Conservation (phyloP, 768 basidiomycete genomes). For the Calocybe cyanea region DNA sequence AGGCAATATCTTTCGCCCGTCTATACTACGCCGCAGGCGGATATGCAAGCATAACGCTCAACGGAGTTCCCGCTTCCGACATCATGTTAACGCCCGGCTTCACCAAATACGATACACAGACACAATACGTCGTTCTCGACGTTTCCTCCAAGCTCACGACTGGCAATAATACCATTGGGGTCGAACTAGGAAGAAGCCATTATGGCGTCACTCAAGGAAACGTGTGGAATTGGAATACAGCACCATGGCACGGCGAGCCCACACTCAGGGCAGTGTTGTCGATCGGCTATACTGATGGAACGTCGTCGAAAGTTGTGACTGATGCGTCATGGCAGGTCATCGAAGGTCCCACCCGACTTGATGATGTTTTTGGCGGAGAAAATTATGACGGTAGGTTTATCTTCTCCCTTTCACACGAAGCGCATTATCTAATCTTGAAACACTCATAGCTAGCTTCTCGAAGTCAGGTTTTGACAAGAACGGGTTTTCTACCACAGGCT, state of each 20-base stretch:
- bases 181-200: conserved; percentile 25
- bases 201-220: conserved; percentile 26
- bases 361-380: conserved; percentile 28
- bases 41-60: conserved; percentile 25
- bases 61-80: conserved; percentile 23
- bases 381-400: conserved; percentile 24
- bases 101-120: conserved; percentile 25
- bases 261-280: conserved; percentile 20
- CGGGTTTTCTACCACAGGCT: conserved; percentile 17
- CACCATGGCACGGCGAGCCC: conserved; percentile 28
- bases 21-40: conserved; percentile 27
- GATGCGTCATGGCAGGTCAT: conserved; percentile 20
- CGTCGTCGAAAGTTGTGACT: conserved; percentile 14
- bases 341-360: conserved; percentile 25
- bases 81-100: conserved; percentile 26
- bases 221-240: conserved; percentile 28
- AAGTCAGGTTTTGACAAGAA: conserved; percentile 19
- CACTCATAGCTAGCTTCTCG: conserved; percentile 18
- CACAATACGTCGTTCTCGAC: conserved; percentile 24
- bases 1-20: conserved; percentile 21
- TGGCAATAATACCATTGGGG: conserved; percentile 20
- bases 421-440: background rate
- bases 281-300: conserved; percentile 25
- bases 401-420: background rate
- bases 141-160: conserved; percentile 16